These are phyloP conservation scores for Xylaria sp. DNA, from an alignment of 2,329 filamentous ascomycete species.

Conservation along the genomic window DNA sequence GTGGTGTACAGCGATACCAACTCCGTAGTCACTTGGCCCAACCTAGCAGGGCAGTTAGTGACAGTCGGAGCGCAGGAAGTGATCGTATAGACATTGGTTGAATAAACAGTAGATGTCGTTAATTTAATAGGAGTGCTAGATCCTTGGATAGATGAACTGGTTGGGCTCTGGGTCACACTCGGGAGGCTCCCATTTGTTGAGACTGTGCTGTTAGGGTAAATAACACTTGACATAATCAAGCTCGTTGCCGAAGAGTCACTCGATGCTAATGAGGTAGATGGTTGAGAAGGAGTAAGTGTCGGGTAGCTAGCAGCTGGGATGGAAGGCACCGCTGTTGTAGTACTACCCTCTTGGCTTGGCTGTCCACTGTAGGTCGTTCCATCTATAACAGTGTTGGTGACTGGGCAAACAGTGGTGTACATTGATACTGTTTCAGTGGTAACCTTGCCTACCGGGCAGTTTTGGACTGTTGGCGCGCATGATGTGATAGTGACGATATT, in stretches of 20 bases:
- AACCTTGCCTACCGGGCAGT: slow-evolving; percentile 47
- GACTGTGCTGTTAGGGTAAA: slow-evolving; percentile 38
- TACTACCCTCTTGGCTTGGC: slow-evolving; percentile 19
- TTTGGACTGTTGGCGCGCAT: slow-evolving; percentile 44
- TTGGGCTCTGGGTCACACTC: slow-evolving; percentile 16
- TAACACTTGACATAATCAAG: slow-evolving; percentile 30
- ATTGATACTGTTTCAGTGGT: slow-evolving; percentile 48
- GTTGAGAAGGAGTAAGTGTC: slow-evolving; percentile 13
- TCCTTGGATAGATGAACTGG: slow-evolving; percentile 31
- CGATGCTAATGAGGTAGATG: slow-evolving; percentile 4
- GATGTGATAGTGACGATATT: slow-evolving; percentile 47
- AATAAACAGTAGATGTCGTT: slow-evolving; percentile 47
- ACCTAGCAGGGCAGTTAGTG: slow-evolving; percentile 43
- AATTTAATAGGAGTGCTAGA: slow-evolving; percentile 30
- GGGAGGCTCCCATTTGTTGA: slow-evolving; percentile 17
- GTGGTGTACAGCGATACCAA: slow-evolving; percentile 49
- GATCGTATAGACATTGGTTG: slow-evolving; percentile 47
- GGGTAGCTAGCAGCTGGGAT: slow-evolving; percentile 13
- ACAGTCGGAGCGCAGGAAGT: slow-evolving; percentile 45
- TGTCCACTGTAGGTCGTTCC: slow-evolving; percentile 44
- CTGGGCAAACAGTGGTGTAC: slow-evolving; percentile 50
- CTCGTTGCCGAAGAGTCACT: slow-evolving; percentile 9
- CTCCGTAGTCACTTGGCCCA: slow-evolving; percentile 48
- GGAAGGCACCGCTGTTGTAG: slow-evolving; percentile 20
- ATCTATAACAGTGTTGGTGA: slow-evolving; percentile 48